phyloP scores from a whole-genome alignment of 192 early-diverging fungal species.

The Oehlia diaphana region DNA sequence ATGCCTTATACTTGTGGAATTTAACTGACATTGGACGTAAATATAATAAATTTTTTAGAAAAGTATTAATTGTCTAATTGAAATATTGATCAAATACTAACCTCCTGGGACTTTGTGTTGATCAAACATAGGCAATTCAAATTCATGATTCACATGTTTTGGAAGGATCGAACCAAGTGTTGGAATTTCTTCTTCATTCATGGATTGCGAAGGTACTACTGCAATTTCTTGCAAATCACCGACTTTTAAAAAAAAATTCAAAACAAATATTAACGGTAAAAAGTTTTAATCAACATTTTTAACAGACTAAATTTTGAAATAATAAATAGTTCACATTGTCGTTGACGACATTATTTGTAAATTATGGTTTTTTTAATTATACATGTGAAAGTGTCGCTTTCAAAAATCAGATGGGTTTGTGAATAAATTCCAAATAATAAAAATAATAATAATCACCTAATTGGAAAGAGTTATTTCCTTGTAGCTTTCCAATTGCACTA shows the following conservation, averaged over 20 bases:
- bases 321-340: no score
- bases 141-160: background rate
- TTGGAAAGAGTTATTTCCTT: background rate
- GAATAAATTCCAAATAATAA: background rate
- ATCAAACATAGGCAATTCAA: background rate
- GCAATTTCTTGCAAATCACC: background rate
- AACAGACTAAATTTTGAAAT: no score
- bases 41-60: background rate
- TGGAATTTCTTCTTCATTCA: background rate
- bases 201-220: background rate
- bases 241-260: background rate
- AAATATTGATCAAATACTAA: background rate
- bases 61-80: background rate
- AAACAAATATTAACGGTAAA: background rate
- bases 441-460: background rate
- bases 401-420: no score
- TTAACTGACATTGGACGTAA: conserved; percentile 38
- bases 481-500: background rate
- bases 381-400: no score
- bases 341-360: no score
- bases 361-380: no score
- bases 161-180: background rate
- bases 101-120: background rate
- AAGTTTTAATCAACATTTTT: background rate
- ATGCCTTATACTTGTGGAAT: conserved; percentile 48